Conservation (phyloP, 495 filamentous ascomycete species). For the Acidiella bohemica region DNA sequence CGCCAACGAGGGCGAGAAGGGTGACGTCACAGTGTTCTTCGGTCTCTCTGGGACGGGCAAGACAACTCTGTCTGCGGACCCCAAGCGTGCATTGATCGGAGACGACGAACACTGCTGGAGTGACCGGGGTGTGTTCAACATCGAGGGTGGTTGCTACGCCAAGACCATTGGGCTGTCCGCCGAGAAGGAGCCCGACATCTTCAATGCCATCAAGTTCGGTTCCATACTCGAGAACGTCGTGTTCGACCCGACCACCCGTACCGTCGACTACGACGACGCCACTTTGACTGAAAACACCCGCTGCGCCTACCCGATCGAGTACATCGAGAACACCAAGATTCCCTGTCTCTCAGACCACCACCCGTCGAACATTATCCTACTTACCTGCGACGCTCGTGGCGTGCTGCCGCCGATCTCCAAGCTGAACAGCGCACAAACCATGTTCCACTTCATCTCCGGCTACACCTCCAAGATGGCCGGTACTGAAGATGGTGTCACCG, state of each 20-base stretch:
- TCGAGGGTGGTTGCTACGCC: slow-evolving; percentile 98
- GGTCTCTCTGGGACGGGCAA: slow-evolving; percentile 97
- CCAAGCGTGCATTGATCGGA: slow-evolving; percentile 89
- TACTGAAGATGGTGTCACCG: slow-evolving; percentile 89
- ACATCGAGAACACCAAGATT: slow-evolving; percentile 97
- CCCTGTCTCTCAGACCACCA: slow-evolving; percentile 78
- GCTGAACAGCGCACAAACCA: slow-evolving; percentile 87
- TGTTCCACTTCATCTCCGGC: slow-evolving; percentile 99
- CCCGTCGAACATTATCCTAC: slow-evolving; percentile 92
- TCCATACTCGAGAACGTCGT: slow-evolving; percentile 98
- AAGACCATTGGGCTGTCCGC: slow-evolving; percentile 96
- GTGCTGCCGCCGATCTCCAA: slow-evolving; percentile 97
- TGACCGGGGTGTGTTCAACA: slow-evolving; percentile 95
- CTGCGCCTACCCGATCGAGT: slow-evolving; percentile 97
- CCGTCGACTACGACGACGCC: slow-evolving; percentile 86
- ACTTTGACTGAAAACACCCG: slow-evolving; percentile 97
- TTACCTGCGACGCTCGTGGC: slow-evolving; percentile 95
- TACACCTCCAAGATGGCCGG: slow-evolving; percentile 99
- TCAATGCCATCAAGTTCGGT: slow-evolving; percentile 87
- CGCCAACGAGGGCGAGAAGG: slow-evolving; percentile 74
- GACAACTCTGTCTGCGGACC: slow-evolving; percentile 93
- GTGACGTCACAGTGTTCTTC: slow-evolving; percentile 97
- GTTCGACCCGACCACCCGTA: slow-evolving; percentile 78
- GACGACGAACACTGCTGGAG: slow-evolving; percentile 99
- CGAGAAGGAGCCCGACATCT: slow-evolving; percentile 98